Evolutionary conservation across 345 rosid species (phyloP).

Genomic region (Pelargonium nanum): DNA sequence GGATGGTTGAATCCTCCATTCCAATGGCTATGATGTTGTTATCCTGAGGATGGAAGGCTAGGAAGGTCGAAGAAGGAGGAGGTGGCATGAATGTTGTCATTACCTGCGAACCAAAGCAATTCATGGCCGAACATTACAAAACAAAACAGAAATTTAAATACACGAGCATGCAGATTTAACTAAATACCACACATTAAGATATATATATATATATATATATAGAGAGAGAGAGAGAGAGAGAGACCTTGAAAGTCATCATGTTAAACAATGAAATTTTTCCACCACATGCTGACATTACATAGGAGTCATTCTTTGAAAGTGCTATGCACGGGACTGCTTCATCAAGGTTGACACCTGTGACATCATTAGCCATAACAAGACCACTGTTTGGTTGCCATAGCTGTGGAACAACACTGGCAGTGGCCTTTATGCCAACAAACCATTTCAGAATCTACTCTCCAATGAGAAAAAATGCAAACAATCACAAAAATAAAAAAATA

Average conservation of each 20-base stretch:
- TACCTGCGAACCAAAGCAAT: slow-evolving; percentile 33
- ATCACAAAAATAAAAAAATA: not conserved
- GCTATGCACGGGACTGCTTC: slow-evolving; percentile 88
- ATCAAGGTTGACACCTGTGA: slow-evolving; percentile 64
- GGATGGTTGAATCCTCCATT: slow-evolving; percentile 85
- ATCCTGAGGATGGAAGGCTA: slow-evolving; percentile 87
- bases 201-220: no score
- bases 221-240: no score
- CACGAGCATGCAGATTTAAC: not conserved
- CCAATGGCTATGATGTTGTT: slow-evolving; percentile 87
- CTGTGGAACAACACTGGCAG: slow-evolving; percentile 50
- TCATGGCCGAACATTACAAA: not conserved
- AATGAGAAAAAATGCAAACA: not conserved
- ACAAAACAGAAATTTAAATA: no score
- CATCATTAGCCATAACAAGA: slow-evolving; percentile 76
- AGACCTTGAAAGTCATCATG: slow-evolving; percentile 92
- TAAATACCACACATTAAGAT: no score
- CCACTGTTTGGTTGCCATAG: slow-evolving; percentile 92
- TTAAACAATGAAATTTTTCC: slow-evolving; percentile 85
- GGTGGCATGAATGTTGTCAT: slow-evolving; percentile 87
- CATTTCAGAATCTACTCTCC: slow-evolving; percentile 1
- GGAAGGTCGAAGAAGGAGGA: slow-evolving; percentile 77
- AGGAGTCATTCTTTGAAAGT: slow-evolving; percentile 81
- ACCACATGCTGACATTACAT: slow-evolving; percentile 89
- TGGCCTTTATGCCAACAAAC: slow-evolving; percentile 47